Conservation (phyloP, 352 stramenopile genomes). For the Globisporangium echinulatum region DNA sequence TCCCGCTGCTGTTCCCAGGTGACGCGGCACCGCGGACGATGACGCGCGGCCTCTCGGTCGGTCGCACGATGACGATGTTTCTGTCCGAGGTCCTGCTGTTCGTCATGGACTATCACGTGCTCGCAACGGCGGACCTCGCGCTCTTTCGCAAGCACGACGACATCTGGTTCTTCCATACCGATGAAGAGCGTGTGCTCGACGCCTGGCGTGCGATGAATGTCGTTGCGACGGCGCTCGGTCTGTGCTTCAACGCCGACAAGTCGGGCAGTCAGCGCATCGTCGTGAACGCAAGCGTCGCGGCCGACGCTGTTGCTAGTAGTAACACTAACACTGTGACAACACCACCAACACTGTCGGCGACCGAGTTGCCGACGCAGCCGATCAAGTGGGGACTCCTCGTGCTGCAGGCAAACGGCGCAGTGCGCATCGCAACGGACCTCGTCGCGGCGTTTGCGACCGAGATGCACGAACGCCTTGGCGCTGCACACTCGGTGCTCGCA, state of each 20-base stretch:
- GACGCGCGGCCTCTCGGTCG: slow-evolving; percentile 29
- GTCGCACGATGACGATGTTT: slow-evolving; percentile 31
- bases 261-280: slow-evolving; percentile 27
- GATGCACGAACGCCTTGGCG: slow-evolving; percentile 26
- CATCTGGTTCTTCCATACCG: slow-evolving; percentile 37
- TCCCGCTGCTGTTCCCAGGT: slow-evolving; percentile 33
- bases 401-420: slow-evolving; percentile 28
- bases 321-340: background rate
- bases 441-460: slow-evolving; percentile 32
- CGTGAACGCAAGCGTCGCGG: background rate
- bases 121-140: slow-evolving; percentile 8
- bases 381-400: slow-evolving; percentile 43
- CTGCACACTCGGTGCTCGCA: slow-evolving; percentile 22
- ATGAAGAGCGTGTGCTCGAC: slow-evolving; percentile 21
- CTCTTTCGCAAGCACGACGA: slow-evolving; percentile 44
- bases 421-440: slow-evolving; percentile 27
- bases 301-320: background rate
- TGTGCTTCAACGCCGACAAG: slow-evolving; percentile 38
- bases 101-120: slow-evolving; percentile 38
- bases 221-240: slow-evolving; percentile 14
- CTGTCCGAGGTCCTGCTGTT: slow-evolving; percentile 39
- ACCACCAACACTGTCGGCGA: slow-evolving; percentile 15
- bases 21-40: slow-evolving; percentile 21
- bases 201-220: slow-evolving; percentile 34
- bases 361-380: slow-evolving; percentile 20